Percentiles rank a stretch among this genome's conserved stretches.
phyloP scores from a whole-genome alignment of 768 basidiomycete genomes.

The Pleurotus cornucopiae region DNA sequence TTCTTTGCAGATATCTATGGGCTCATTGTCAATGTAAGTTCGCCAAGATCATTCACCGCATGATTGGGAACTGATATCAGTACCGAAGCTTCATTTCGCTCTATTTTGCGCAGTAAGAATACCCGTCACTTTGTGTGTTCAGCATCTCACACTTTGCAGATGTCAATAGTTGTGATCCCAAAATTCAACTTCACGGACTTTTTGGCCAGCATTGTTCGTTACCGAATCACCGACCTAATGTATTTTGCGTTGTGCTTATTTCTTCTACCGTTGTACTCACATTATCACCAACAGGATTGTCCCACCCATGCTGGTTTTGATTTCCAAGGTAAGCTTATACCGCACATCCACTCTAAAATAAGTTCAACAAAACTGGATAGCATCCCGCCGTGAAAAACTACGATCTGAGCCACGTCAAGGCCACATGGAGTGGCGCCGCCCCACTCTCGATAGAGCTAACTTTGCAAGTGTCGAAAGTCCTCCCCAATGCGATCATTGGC shows the following conservation, averaged over 20 bases:
- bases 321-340: constrained; percentile 24
- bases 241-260: constrained; percentile 8
- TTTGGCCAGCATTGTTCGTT: constrained; percentile 33
- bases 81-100: constrained; percentile 27
- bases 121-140: too few relatives aligned
- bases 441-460: constrained; percentile 36
- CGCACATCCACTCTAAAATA: constrained; percentile 3
- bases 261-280: not conserved
- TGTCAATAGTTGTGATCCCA: constrained; percentile 38
- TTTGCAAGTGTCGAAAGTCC: constrained; percentile 23
- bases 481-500: constrained; percentile 36
- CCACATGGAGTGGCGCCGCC: constrained; percentile 35
- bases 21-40: constrained; percentile 28
- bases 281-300: constrained; percentile 20
- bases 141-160: too few relatives aligned
- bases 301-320: constrained; percentile 30
- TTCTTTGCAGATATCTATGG: constrained; percentile 35
- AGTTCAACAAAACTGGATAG: constrained; percentile 11
- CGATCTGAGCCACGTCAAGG: constrained; percentile 30
- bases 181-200: constrained; percentile 40
- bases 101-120: constrained; percentile 30
- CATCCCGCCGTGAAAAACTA: constrained; percentile 30
- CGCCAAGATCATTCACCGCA: not conserved
- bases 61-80: too few relatives aligned
- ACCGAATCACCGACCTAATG: constrained; percentile 34